Base-by-base conservation (phyloP, 2,329 filamentous ascomycete species). In the Sporothrix euskadiensis region DNA sequence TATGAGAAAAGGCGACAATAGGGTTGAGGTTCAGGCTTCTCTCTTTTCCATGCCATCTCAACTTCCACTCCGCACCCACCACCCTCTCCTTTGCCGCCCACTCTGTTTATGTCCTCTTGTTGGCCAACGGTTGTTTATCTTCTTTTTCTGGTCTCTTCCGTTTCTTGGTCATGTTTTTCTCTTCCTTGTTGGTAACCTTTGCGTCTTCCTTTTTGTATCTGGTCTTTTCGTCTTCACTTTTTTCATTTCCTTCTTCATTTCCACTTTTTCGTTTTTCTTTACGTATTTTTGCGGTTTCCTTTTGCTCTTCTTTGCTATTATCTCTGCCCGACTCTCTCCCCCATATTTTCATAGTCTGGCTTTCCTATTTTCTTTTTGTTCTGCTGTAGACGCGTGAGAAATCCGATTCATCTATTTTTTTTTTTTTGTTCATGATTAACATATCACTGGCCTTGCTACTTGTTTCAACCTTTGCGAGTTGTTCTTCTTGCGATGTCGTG, bases 351-450 rank as follows among this genome's bases (percentile, higher is more conserved):
- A 47, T 61, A 35, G 47, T 66, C 47, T 56, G 66, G 47, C 41
- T 30, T 68, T 66, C 1, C 52, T 63, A 4, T 61, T 39, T 44
- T 63, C 65, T 52, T 14, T 35, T 39, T 14, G 32, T 41, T 52
- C n/a, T 68, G n/a, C 6, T 66, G 71, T 66, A 66, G 61, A 63
- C 71, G 59, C 47, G 71, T 30, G 61, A 68, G 65, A 54, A 70
- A 71, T 71, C 52, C 66, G 30, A 22, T 56, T 56, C 52, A 30
- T 69, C 44, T 12, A 44, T 44, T 49, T 71, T 47, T 71, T 22
- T 32, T 32, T 47, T 61, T 12, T n/a, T n/a, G 49, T 44, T 52
- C 39, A 39, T 35, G 57, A 35, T 49, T 6, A 9, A 49, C 32
- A 3, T 35, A 41, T 10, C 4, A 12, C n/a, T 22, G 16, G 16